Conservation (phyloP, 352 stramenopile species). For the Phytophthora litchii region DNA sequence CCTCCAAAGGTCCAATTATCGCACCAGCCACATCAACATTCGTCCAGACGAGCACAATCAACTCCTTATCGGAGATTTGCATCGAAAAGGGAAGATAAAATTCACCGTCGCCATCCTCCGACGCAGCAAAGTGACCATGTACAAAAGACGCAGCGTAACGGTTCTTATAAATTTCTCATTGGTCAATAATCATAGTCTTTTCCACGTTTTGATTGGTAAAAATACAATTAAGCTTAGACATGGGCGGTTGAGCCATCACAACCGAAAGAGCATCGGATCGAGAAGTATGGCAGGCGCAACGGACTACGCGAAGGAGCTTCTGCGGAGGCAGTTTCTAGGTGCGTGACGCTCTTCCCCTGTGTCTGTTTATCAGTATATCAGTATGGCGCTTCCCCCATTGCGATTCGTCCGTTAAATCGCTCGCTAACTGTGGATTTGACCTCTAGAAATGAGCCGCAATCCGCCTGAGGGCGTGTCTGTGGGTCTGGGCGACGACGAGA, state of each 20-base stretch:
- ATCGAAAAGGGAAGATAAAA: constrained; percentile 54
- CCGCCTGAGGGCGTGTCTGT: constrained; percentile 98
- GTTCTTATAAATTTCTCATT: constrained; percentile 21
- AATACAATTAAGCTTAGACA: not conserved
- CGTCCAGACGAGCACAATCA: constrained; percentile 65
- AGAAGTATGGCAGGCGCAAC: constrained; percentile 47
- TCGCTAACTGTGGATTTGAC: constrained; percentile 13
- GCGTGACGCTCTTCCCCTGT: constrained; percentile 19
- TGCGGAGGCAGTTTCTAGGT: constrained; percentile 85
- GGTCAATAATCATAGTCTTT: not conserved
- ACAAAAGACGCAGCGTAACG: constrained; percentile 18
- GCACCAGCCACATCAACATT: constrained; percentile 30
- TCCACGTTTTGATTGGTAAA: not conserved
- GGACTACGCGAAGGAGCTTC: constrained; percentile 83
- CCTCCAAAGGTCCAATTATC: constrained; percentile 37
- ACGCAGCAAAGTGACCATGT: constrained; percentile 17
- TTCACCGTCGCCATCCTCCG: not conserved
- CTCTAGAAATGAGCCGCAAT: constrained; percentile 97
- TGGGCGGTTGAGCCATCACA: constrained; percentile 24
- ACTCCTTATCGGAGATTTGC: constrained; percentile 65
- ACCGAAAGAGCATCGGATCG: constrained; percentile 22
- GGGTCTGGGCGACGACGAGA: constrained; percentile 96
- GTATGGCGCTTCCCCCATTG: constrained; percentile 1
- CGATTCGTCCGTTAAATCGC: not conserved
- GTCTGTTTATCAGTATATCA: not conserved